A percentile compares a stretch with the other conserved stretches of the same genome.
Conservation (phyloP, 2,329 filamentous ascomycete genomes). For the Phialophora verrucosa region DNA sequence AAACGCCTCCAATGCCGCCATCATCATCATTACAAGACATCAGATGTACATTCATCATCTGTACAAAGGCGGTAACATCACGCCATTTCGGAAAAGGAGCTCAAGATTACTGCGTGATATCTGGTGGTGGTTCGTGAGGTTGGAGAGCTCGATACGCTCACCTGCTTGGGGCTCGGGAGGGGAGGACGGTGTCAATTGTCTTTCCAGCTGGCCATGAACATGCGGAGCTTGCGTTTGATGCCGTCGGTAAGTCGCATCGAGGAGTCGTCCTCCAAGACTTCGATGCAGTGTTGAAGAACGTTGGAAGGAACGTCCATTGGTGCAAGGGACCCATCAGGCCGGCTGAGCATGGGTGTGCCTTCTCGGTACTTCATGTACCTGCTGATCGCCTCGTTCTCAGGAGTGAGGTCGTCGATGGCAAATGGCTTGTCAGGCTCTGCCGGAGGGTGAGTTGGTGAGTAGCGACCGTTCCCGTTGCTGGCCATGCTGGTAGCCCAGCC, state of each 20-base stretch:
- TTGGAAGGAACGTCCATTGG: slow-evolving; percentile 55
- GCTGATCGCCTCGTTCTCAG: slow-evolving; percentile 58
- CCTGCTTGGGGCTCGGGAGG: background rate
- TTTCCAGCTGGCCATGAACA: slow-evolving; percentile 44
- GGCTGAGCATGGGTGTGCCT: slow-evolving; percentile 59
- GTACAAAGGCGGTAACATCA: slow-evolving; percentile 32
- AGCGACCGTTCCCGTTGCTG: slow-evolving; percentile 51
- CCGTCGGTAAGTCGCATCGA: slow-evolving; percentile 61
- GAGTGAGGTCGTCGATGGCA: slow-evolving; percentile 57
- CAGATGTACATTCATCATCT: slow-evolving; percentile 24
- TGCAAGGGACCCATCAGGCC: slow-evolving; percentile 56
- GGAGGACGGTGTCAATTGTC: slow-evolving; percentile 26
- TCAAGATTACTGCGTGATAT: slow-evolving; percentile 2
- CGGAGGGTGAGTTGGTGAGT: slow-evolving; percentile 42
- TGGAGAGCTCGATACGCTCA: background rate
- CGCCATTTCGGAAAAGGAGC: slow-evolving; percentile 19
- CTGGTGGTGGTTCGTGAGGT: background rate
- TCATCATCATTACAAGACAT: slow-evolving; percentile 28
- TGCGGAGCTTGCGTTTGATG: slow-evolving; percentile 60
- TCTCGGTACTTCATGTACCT: slow-evolving; percentile 61
- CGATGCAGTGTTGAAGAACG: slow-evolving; percentile 59
- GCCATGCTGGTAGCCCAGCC: slow-evolving; percentile 67
- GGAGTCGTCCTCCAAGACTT: slow-evolving; percentile 59
- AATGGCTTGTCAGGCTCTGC: slow-evolving; percentile 50
- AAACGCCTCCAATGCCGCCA: slow-evolving; percentile 21